These are phyloP conservation scores for Aspergillus transmontanensis DNA, from an alignment of 2,329 filamentous ascomycete genomes.

Conservation along the genomic window DNA sequence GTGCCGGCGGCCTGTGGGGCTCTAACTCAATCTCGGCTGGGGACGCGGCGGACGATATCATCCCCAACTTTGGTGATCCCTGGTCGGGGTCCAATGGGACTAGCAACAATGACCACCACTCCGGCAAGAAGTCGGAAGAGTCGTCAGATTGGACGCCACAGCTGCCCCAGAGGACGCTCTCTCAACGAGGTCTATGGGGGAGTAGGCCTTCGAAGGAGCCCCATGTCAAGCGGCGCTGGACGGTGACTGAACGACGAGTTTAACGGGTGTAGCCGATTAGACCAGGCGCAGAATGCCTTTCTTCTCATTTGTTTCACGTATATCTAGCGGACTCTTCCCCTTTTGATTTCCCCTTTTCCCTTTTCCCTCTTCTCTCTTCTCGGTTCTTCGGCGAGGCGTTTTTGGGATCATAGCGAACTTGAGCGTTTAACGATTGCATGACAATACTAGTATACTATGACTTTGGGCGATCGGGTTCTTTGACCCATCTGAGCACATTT, in stretches of 20 bases:
- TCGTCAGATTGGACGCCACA: constrained; percentile 19
- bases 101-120: not conserved
- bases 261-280: not conserved
- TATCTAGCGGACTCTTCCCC: too few relatives aligned
- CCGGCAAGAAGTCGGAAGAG: constrained; percentile 1
- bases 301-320: too few relatives aligned
- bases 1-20: constrained; percentile 40
- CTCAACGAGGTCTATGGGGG: constrained; percentile 43
- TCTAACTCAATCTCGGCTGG: constrained; percentile 25
- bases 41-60: constrained; percentile 34
- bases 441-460: not conserved
- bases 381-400: constrained; percentile 1
- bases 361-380: not conserved
- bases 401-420: not conserved
- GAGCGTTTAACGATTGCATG: not conserved
- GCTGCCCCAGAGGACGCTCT: constrained; percentile 31
- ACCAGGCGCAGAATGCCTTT: too few relatives aligned
- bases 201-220: constrained; percentile 32
- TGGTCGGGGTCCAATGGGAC: constrained; percentile 19
- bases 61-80: constrained; percentile 40
- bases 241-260: constrained; percentile 36
- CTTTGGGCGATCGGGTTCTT: not conserved
- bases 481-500: not conserved
- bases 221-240: constrained; percentile 40
- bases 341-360: not conserved